A percentile compares a stretch with the other conserved stretches of the same genome.
phyloP scores from a whole-genome alignment of 805 yeast species.

The Kluyveromyces starmeri region DNA sequence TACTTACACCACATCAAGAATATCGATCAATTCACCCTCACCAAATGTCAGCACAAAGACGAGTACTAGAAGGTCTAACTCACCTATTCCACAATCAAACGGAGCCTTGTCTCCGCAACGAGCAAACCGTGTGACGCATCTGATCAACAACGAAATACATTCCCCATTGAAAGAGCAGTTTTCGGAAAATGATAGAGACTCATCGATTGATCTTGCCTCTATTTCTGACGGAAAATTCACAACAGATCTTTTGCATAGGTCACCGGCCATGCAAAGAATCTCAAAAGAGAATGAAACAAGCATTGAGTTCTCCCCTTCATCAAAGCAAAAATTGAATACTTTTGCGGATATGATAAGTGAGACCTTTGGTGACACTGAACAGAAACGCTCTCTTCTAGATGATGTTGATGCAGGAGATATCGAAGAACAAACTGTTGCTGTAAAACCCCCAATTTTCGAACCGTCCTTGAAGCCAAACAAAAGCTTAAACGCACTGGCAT shows the following conservation, averaged over 20 bases:
- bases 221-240: conserved; percentile 7
- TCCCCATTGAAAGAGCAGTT: conserved; percentile 23
- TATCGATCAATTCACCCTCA: conserved; percentile 21
- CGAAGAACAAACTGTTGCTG: background rate
- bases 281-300: conserved; percentile 3
- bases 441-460: background rate
- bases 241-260: conserved; percentile 3
- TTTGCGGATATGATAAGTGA: conserved; percentile 22
- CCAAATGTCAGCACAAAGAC: conserved; percentile 1
- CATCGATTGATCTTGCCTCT: background rate
- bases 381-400: too few species aligned
- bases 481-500: background rate
- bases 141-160: conserved; percentile 26
- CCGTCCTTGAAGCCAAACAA: background rate
- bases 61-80: conserved; percentile 5
- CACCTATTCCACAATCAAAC: conserved; percentile 9
- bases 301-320: conserved; percentile 25
- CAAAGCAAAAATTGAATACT: conserved; percentile 20
- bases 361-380: conserved; percentile 16
- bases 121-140: conserved; percentile 24
- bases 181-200: conserved; percentile 5
- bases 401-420: background rate
- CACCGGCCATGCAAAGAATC: conserved; percentile 1
- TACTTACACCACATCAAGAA: conserved; percentile 30
- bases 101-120: conserved; percentile 18